Conservation (phyloP, 257 asterid species). For the Capsicum rhomboideum region DNA sequence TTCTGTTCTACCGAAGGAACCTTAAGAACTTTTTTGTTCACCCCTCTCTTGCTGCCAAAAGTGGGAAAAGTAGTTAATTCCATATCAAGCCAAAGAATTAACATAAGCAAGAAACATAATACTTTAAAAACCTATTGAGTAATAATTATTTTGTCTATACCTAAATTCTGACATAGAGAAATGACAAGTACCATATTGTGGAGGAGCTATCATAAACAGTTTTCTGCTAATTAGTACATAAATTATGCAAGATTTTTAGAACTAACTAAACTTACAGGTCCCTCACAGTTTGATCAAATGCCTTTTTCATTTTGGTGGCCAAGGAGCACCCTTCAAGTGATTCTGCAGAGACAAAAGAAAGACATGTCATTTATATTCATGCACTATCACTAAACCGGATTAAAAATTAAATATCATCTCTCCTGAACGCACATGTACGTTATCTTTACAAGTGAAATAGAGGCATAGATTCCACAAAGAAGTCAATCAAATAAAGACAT, state of each 20-base stretch:
- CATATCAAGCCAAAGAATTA: not conserved
- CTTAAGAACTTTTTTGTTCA: conserved; percentile 91
- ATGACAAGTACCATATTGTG: not conserved
- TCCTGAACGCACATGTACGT: not conserved
- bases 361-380: not conserved
- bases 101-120: not conserved
- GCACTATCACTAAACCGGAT: not conserved
- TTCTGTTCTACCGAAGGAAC: conserved; percentile 92
- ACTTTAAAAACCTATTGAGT: not conserved
- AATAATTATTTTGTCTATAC: not conserved
- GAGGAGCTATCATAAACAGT: not conserved
- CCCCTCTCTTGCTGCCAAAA: conserved; percentile 90
- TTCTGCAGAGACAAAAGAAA: not conserved
- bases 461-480: not conserved
- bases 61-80: conserved; percentile 6
- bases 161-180: not conserved
- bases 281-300: conserved; percentile 85
- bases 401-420: not conserved
- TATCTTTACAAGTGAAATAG: not conserved
- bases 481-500: not conserved
- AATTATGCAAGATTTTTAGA: not conserved
- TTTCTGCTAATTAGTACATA: not conserved
- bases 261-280: conserved; percentile 60
- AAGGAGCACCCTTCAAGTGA: not conserved
- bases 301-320: conserved; percentile 81